Evolutionary conservation across 164 flowering plant species (phyloP), one percentile per base, ranked within the genome.

Genomic region (Annona cherimola): DNA sequence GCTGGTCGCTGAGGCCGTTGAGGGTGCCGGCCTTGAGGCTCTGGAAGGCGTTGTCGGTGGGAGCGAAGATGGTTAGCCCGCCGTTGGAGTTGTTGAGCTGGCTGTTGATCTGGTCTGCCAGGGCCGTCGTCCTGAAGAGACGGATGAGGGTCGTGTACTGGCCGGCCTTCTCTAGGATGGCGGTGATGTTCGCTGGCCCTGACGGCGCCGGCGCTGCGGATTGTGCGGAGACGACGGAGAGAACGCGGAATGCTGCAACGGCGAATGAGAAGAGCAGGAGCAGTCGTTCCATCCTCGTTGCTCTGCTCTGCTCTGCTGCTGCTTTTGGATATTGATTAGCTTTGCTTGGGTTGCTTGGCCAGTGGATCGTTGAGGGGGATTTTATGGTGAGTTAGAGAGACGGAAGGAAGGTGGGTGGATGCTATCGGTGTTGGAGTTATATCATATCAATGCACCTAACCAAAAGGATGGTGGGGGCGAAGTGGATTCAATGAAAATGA

Each of bases 41-140:
- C 11, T 91, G 75, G 74, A 94, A 94, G 65, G 95, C 93, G 50
- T 74, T 79, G 45, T 94, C 94, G 0, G 93, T 80, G 0, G 98
- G 98, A 0, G 94, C 97, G 43, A 93, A 85, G 0, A 93, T 3
- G 67, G 97, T 91, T 0, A 93, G 6, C 2, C 92, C 95, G 14
- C 81, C 81, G 79, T 84, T 84, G 60, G 96, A 80, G 73, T 84
- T 86, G 85, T 88, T 91, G 75, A 95, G 90, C 73, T 91, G 91
- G 14, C 78, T 77, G 76, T 81, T 76, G 77, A 95, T 83, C 68
- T 84, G 94, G 61, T 83, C 85, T 0, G 66, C 86, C 2, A 72
- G 73, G 50, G 78, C 83, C 41, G 90, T 84, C 69, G 75, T 75
- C 69, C 69, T 76, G 4, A 89, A 43, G 1, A 89, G 79, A 45